These are phyloP conservation scores for Francoa sonchifolia DNA, from an alignment of 441 rosid genomes.

Conservation along the genomic window DNA sequence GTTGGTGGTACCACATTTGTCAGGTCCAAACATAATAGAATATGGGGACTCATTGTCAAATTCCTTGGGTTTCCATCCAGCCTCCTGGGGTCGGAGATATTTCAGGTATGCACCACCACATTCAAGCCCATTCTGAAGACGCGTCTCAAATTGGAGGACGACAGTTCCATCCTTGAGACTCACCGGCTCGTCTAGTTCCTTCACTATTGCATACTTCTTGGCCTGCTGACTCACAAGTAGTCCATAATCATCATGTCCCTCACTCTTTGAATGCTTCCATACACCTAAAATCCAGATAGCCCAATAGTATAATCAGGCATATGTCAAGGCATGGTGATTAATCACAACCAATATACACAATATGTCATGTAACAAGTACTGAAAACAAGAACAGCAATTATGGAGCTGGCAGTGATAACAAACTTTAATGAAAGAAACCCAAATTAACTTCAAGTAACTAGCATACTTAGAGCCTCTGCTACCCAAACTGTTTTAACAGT, in stretches of 20 bases:
- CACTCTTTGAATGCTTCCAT: conserved; percentile 24
- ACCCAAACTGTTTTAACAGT: too few relatives aligned
- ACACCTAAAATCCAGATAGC: conserved; percentile 13
- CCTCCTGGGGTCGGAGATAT: conserved; percentile 22
- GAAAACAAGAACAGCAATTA: too few relatives aligned
- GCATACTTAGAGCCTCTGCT: too few relatives aligned
- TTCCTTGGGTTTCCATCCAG: conserved; percentile 17
- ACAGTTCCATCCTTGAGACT: conserved; percentile 13
- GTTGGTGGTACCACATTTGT: conserved; percentile 21
- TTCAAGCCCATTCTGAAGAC: conserved; percentile 21
- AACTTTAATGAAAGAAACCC: too few relatives aligned
- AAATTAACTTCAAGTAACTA: too few relatives aligned
- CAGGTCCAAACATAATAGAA: conserved; percentile 27
- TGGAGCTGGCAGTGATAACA: too few relatives aligned
- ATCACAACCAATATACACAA: background rate
- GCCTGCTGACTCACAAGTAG: conserved; percentile 26
- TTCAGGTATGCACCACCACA: conserved; percentile 30
- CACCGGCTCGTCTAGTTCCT: conserved; percentile 14
- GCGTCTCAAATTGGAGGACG: conserved; percentile 22
- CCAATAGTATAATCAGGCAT: too few relatives aligned
- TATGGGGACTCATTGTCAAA: conserved; percentile 18
- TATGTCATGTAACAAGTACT: too few relatives aligned
- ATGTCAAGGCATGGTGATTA: background rate
- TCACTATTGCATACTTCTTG: conserved; percentile 18
- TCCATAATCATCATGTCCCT: conserved; percentile 28